Evolutionary conservation across 805 yeast genomes (phyloP).

Genomic region (Saccharomycopsis selenospora): DNA sequence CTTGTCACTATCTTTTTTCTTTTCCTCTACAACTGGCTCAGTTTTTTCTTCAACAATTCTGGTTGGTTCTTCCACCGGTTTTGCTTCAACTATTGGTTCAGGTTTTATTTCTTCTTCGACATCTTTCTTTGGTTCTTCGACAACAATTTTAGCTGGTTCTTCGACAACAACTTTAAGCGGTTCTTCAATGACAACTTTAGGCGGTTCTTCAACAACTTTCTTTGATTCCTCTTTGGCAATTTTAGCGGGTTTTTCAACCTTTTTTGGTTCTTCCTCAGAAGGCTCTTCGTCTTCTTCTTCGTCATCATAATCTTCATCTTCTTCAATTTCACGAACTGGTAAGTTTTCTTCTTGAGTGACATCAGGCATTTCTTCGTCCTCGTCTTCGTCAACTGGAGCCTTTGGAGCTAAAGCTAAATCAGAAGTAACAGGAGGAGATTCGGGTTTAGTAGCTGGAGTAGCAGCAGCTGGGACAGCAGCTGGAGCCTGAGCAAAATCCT

Average conservation of each 20-base stretch:
- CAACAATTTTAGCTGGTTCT: neutral
- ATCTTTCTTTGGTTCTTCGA: neutral
- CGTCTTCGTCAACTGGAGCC: slow-evolving; percentile 7
- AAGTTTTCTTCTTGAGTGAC: slow-evolving; percentile 5
- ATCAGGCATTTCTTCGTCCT: slow-evolving; percentile 5
- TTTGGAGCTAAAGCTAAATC: neutral
- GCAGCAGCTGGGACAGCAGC: slow-evolving; percentile 10
- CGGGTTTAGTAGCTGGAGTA: slow-evolving; percentile 7
- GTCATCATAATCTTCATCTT: slow-evolving; percentile 8
- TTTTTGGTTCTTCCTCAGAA: slow-evolving; percentile 8
- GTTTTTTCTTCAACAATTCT: neutral
- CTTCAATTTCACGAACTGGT: slow-evolving; percentile 9
- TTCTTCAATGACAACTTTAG: slow-evolving; percentile 12
- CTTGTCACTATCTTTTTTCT: no score
- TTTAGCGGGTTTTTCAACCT: slow-evolving; percentile 7
- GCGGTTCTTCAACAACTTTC: slow-evolving; percentile 4
- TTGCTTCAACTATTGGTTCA: no score
- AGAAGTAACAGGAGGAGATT: slow-evolving; percentile 2
- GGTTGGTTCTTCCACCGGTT: no score
- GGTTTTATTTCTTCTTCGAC: neutral
- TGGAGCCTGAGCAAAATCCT: neutral
- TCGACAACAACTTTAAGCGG: slow-evolving; percentile 4
- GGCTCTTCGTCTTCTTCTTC: slow-evolving; percentile 2
- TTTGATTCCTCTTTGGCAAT: slow-evolving; percentile 11
- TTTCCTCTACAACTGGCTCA: neutral